Evolutionary conservation across 192 early-diverging fungal genomes (phyloP), one percentile per base, ranked within the genome.

Genomic region (Tieghemiomyces parasiticus): DNA sequence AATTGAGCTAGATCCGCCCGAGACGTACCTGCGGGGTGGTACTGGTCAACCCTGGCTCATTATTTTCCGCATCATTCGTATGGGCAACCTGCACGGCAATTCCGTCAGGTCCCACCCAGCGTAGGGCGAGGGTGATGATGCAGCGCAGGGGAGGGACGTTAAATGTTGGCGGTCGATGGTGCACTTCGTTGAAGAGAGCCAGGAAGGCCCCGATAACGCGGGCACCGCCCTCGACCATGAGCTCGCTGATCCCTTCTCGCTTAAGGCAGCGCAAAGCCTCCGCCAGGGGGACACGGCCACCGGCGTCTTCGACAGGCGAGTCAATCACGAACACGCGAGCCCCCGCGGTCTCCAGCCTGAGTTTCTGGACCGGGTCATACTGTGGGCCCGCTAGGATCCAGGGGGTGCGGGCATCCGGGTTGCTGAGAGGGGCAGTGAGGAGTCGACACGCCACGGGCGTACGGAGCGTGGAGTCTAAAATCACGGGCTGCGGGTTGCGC

Each of bases 211-310:
- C 69, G 46, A 94, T 91, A 4, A 94, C 69, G 28, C 65, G 66
- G 0, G 88, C 82, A 25, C 91, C 91, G 34, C 92, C 92, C 77
- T 95, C 92, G 13, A 95, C 84, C 92, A 95, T 95, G 33, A 95
- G 53, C 3, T 76, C 68, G 44, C 64, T 28, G 9, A 8, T 46
- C 30, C 35, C 46, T 32, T 80, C 46, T 38, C 51, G 32, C 10
- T 33, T 30, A 0, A 76, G 48, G 0, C 73, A 67, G 20, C 20
- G 38, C 38, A 42, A 16, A 6, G 6, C 38, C 6, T 42, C 38
- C 8, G 16, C 16, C 16, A 42, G 6, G 38, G 16, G 16, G 38
- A 42, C 16, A 42, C 38, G 38, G 38, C 8, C 38, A 42, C 38
- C 38, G 38, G 38, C 38, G 8, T 16, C 38, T 42, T 42, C 38